Base-by-base conservation (phyloP, 1,139 yeast genomes). In the Candida tropicalis region DNA sequence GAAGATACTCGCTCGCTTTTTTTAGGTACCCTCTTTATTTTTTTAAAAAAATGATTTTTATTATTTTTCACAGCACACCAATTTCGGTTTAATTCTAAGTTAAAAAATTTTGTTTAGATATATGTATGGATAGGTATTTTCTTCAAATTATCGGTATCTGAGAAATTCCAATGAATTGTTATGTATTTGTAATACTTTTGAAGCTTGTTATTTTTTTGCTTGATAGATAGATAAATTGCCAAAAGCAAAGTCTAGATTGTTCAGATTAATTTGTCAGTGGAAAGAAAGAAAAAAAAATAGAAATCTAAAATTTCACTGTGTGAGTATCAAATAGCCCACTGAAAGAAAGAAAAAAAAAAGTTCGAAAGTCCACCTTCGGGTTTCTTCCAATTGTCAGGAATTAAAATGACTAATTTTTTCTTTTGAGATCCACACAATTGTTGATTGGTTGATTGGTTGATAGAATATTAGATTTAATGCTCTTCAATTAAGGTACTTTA, bases 201-300 rank as follows among this genome's bases (percentile, higher is more conserved):
- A 11, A 16, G n/a, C n/a, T n/a, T n/a, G 12, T 11, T 6, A 12
- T 12, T 28, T 13, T 15, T 28, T n/a, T n/a, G n/a, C n/a, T n/a
- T n/a, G n/a, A n/a, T n/a, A n/a, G 7, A 28, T 28, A 10, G 32
- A 12, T 10, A 28, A 12, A 8, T 12, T 17, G n/a, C 23, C 12
- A 6, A 24, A 11, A 36, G 27, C 26, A 27, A 12, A 29, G 26
- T 36, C 33, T 27, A 36, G 39, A 36, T 36, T 36, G 33, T 13
- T 16, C 22, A 22, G 32, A 36, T 36, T 36, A 36, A 27, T 27
- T 36, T 36, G 39, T 36, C 39, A 27, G 39, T 27, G 20, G 39
- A 36, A 31, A 31, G 18, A 11, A 9, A 18, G 11, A 31, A 17
- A 31, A 31, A 17, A 18, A 17, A 31, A 31, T 17, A 12, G 16